phyloP scores from a whole-genome alignment of 768 basidiomycete genomes.

The Omphalotus guepiniiformis region DNA sequence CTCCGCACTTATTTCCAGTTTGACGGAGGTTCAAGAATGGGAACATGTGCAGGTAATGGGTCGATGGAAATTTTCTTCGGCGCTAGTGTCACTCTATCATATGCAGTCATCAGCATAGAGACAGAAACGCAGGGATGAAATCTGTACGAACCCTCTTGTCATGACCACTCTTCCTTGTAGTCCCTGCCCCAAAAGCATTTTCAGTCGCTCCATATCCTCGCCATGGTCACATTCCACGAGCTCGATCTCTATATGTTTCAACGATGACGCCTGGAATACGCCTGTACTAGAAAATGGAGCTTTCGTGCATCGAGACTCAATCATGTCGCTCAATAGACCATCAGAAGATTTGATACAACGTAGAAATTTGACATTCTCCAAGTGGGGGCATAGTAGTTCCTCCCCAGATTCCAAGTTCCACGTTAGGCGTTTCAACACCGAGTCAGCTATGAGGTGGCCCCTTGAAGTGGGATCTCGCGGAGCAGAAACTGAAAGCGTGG shows the following conservation, averaged over 20 bases:
- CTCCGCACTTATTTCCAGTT: background rate
- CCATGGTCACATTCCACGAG: background rate
- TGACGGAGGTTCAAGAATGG: slow-evolving; percentile 1
- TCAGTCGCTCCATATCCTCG: background rate
- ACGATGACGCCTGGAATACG: background rate
- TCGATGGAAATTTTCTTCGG: background rate
- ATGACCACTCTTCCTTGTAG: background rate
- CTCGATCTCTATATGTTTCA: background rate
- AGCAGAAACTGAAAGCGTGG: background rate
- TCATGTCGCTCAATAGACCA: background rate
- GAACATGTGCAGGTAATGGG: background rate
- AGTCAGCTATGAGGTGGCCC: background rate
- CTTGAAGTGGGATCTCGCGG: background rate
- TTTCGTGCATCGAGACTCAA: background rate
- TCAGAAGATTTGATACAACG: background rate
- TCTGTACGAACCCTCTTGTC: background rate
- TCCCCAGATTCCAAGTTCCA: background rate
- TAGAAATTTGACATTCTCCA: background rate
- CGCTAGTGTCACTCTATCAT: background rate
- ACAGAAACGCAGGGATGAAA: background rate
- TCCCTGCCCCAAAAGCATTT: background rate
- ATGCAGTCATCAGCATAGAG: background rate
- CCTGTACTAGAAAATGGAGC: background rate
- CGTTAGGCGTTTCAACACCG: background rate
- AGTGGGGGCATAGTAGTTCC: background rate